Conservation (phyloP, 495 filamentous ascomycete genomes). For the Amniculicola lignicola region DNA sequence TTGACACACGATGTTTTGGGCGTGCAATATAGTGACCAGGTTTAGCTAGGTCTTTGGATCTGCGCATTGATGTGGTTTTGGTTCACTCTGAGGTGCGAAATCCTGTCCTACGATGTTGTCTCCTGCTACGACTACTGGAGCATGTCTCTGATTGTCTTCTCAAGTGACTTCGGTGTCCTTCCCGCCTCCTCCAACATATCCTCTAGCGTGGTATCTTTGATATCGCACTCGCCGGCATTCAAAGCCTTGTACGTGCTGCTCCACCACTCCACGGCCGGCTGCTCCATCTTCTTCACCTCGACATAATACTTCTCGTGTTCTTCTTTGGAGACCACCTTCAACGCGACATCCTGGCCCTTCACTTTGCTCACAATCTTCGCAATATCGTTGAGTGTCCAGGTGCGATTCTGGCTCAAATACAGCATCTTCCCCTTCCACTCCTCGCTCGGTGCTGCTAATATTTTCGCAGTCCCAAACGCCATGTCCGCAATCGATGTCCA, state of each 20-base stretch:
- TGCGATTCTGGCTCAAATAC: constrained; percentile 40
- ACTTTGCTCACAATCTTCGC: constrained; percentile 42
- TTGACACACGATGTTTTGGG: no score
- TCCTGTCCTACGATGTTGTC: no score
- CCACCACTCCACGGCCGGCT: constrained; percentile 47
- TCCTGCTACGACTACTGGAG: constrained; percentile 19
- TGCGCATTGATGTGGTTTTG: no score
- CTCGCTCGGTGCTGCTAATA: constrained; percentile 35
- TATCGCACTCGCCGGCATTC: constrained; percentile 44
- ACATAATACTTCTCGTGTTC: constrained; percentile 47
- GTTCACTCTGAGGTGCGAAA: no score
- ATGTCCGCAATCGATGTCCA: constrained; percentile 50
- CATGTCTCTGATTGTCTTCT: constrained; percentile 35
- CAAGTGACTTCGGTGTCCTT: constrained; percentile 39
- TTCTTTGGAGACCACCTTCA: constrained; percentile 40
- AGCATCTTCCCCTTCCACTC: constrained; percentile 41
- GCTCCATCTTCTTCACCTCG: constrained; percentile 38
- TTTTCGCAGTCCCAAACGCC: constrained; percentile 43
- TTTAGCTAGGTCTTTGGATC: no score
- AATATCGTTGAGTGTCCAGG: constrained; percentile 42
- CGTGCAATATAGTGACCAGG: no score
- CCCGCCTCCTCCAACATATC: constrained; percentile 40
- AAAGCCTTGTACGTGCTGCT: constrained; percentile 46
- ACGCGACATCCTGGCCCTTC: constrained; percentile 36
- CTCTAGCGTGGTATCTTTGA: constrained; percentile 45